A percentile compares a stretch with the other conserved stretches of the same genome.
Evolutionary conservation across 2,329 filamentous ascomycete genomes (phyloP).

Genomic region (Canariomyces notabilis): DNA sequence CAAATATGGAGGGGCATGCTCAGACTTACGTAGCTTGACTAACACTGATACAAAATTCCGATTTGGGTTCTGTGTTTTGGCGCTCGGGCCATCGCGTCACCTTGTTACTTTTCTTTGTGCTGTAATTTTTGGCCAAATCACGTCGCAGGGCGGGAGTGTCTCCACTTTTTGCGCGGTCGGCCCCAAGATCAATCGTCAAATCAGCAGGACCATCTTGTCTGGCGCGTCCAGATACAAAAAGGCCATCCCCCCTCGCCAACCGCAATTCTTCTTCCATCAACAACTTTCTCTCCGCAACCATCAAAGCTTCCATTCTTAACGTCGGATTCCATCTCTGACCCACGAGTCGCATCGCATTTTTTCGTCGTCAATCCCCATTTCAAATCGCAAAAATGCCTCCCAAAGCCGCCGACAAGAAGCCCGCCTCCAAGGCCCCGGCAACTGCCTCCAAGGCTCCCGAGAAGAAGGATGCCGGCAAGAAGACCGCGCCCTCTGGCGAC

Average conservation of each 20-base stretch:
- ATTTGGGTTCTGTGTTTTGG: conserved; percentile 22
- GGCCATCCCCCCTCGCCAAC: conserved; percentile 47
- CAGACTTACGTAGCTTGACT: too few species aligned
- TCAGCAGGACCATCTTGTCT: conserved; percentile 52
- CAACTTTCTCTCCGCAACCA: conserved; percentile 39
- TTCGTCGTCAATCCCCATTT: conserved; percentile 20
- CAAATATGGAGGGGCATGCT: too few species aligned
- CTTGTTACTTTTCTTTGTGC: conserved; percentile 13
- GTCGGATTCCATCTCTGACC: conserved; percentile 21
- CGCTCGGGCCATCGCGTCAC: conserved; percentile 27
- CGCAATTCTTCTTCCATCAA: conserved; percentile 41
- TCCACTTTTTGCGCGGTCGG: conserved; percentile 22
- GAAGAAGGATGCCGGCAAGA: conserved; percentile 99
- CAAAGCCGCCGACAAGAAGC: conserved; percentile 98
- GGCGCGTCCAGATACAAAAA: conserved; percentile 59
- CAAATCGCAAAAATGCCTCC: conserved; percentile 75
- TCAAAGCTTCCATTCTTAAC: conserved; percentile 30
- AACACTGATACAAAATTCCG: conserved; percentile 7
- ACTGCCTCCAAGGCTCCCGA: conserved; percentile 66
- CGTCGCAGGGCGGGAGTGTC: conserved; percentile 12
- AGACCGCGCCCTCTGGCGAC: conserved; percentile 91
- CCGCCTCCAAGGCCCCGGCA: conserved; percentile 90
- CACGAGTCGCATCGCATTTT: conserved; percentile 24
- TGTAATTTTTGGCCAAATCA: conserved; percentile 28
- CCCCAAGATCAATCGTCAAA: conserved; percentile 38